Evolutionary conservation across 768 basidiomycete genomes (phyloP).

Genomic region (Brasilioporus rufonigricans): DNA sequence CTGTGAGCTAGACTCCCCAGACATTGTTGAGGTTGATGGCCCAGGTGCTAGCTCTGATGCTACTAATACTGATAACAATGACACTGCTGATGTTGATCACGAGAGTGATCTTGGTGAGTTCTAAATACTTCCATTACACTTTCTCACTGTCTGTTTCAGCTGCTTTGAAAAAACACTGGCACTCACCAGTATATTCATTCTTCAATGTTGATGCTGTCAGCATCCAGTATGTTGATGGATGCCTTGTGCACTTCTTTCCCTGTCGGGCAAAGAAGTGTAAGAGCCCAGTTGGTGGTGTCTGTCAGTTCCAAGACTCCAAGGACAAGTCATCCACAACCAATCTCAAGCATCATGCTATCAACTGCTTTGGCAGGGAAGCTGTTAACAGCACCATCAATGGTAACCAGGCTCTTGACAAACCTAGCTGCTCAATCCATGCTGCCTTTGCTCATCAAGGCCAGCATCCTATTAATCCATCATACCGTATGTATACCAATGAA

Average conservation of each 20-base stretch:
- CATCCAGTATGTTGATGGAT: neutral
- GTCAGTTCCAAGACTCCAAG: neutral
- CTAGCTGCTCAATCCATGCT: neutral
- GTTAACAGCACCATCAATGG: neutral
- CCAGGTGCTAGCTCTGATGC: no score
- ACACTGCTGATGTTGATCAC: no score
- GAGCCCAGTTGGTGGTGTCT: neutral
- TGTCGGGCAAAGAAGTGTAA: conserved; percentile 1
- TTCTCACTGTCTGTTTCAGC: no score
- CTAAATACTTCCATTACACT: no score
- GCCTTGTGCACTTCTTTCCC: neutral
- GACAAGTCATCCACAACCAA: conserved; percentile 1
- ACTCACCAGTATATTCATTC: neutral
- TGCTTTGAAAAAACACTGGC: neutral
- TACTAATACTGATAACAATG: no score
- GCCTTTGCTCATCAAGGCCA: neutral
- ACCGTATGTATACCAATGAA: neutral
- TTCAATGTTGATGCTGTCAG: neutral
- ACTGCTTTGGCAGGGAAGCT: neutral
- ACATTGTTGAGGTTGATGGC: no score
- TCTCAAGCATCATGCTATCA: conserved; percentile 2
- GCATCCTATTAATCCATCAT: neutral
- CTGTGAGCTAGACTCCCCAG: no score
- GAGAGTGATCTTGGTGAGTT: no score
- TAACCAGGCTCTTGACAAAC: neutral